Evolutionary conservation across 148 eudicot genomes (phyloP), one percentile per base, ranked within the genome.

Genomic region (Camellia japonica): DNA sequence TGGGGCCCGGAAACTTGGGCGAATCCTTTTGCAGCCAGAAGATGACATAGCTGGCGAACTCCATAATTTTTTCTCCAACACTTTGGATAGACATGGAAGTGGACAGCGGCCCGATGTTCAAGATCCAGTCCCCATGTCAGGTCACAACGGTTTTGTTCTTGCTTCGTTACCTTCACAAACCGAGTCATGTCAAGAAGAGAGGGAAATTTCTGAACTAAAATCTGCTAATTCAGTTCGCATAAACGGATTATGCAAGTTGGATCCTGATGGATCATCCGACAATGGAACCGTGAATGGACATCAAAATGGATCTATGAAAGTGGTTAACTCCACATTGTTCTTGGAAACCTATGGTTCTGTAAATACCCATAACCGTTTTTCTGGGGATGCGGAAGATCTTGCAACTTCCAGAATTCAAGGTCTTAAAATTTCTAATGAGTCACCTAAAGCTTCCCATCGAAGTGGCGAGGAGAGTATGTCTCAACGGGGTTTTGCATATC

Each of bases 1-100:
- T 76, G 99, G 99, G 60, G 97, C 98, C 74, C 85, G 89, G 56
- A 92, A 94, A 76, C 97, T 97, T n/a, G 89, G 90, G 49, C 91
- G 76, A 83, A 90, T 92, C 74, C 88, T 97, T 75, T 59, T 78
- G 79, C 93, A 80, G 80, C 87, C 91, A 23, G 87, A 88, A 80
- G 87, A 89, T 44, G 78, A 79, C 46, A 82, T 97, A 56, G 81
- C 89, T 58, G 86, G 86, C 63, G 97, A 92, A 86, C 92, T 97
- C 59, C 67, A 78, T 18, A 87, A 65, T 38, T 97, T 94, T 83
- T 94, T 97, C 80, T 80, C 91, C 9, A 94, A 92, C 83, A 94
- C 98, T 59, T 76, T 97, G 80, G 89, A 86, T 23, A 89, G 97
- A 81, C 95, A 93, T 74, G 95, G 95, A 82, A 86, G 82, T 82